Evolutionary conservation across 1,139 yeast species (phyloP).

Genomic region (Sugiyamaella paludigena): DNA sequence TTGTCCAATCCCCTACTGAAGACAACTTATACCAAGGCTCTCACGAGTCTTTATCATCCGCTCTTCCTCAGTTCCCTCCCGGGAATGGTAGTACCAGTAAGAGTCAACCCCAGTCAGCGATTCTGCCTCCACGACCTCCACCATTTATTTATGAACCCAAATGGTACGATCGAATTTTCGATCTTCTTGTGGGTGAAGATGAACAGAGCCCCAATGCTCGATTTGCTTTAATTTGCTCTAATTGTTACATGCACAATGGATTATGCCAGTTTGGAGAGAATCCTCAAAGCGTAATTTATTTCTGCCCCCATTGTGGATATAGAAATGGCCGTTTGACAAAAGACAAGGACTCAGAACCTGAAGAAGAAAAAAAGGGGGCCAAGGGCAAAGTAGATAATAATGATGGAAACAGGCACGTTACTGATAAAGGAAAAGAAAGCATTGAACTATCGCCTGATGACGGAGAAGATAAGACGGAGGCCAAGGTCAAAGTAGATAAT

Average conservation of each 20-base stretch:
- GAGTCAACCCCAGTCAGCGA: not conserved
- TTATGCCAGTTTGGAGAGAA: conserved; percentile 70
- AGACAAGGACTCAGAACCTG: not conserved
- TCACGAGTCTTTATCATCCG: not conserved
- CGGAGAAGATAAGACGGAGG: not conserved
- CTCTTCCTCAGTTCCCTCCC: not conserved
- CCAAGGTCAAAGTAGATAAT: not conserved
- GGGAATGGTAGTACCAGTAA: not conserved
- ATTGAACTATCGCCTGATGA: not conserved
- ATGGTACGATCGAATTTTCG: conserved; percentile 46
- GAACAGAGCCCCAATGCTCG: conserved; percentile 60
- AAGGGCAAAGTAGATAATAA: not conserved
- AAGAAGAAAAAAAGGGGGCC: not conserved
- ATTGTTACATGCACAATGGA: conserved; percentile 73
- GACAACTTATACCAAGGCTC: too few species aligned
- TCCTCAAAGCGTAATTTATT: conserved; percentile 56
- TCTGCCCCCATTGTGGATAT: conserved; percentile 72
- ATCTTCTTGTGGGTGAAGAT: conserved; percentile 68
- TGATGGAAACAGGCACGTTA: not conserved
- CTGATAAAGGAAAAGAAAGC: not conserved
- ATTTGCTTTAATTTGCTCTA: conserved; percentile 68
- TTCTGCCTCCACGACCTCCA: conserved; percentile 1
- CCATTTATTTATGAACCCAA: conserved; percentile 27
- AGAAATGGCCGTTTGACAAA: conserved; percentile 45
- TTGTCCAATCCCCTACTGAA: not conserved